Evolutionary conservation across 2,329 filamentous ascomycete species (phyloP).

Genomic region (Fusarium stilboides): DNA sequence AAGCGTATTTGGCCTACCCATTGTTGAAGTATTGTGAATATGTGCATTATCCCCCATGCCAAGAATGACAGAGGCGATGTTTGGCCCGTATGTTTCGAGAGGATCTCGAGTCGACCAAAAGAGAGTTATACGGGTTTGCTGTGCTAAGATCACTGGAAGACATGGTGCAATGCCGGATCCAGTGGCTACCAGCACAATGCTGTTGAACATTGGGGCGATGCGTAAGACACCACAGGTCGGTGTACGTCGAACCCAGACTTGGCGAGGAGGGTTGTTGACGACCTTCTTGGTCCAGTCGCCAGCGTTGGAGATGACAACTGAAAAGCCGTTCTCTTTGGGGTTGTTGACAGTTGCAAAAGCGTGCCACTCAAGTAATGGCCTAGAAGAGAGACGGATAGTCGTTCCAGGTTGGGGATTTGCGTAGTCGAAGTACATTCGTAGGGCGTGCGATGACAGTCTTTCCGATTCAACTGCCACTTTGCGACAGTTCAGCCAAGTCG

Average conservation of each 20-base stretch:
- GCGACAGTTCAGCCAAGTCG: constrained; percentile 78
- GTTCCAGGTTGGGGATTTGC: constrained; percentile 60
- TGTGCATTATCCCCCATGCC: constrained; percentile 71
- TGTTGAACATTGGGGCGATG: constrained; percentile 73
- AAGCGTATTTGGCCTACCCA: constrained; percentile 68
- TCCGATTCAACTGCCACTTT: constrained; percentile 74
- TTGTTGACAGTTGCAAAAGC: constrained; percentile 78
- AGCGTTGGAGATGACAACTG: constrained; percentile 75
- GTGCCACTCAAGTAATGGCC: constrained; percentile 77
- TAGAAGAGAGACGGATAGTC: constrained; percentile 70
- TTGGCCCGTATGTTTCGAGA: constrained; percentile 69
- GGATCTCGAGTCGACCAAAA: constrained; percentile 75
- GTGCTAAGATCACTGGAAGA: constrained; percentile 65
- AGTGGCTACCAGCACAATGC: constrained; percentile 75
- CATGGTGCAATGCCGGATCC: constrained; percentile 77
- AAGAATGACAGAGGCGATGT: constrained; percentile 66
- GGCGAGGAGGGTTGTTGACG: constrained; percentile 70
- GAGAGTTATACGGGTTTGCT: constrained; percentile 64
- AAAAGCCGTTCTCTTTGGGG: constrained; percentile 67
- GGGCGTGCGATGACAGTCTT: constrained; percentile 76
- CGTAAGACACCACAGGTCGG: constrained; percentile 75
- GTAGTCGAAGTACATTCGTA: constrained; percentile 77
- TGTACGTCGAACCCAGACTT: constrained; percentile 75
- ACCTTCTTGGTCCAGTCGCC: constrained; percentile 75
- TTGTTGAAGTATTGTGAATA: constrained; percentile 73